Base-by-base conservation (phyloP, 371 early-diverging fungal genomes). In the Mortierella polycephala region DNA sequence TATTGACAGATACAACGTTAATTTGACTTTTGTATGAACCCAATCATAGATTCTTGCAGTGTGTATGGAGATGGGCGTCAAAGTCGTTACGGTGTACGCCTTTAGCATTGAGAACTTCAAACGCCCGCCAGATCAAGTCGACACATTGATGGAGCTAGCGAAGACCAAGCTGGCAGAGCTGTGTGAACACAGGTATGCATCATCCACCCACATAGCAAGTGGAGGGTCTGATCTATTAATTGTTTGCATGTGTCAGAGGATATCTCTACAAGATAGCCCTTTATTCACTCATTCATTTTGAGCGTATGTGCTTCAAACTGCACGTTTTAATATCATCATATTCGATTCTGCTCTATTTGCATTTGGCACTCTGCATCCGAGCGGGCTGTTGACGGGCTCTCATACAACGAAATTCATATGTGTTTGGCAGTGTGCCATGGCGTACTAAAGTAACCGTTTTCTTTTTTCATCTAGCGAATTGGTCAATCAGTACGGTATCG, bases 31-130 rank as follows among this genome's bases (percentile, higher is more conserved):
- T 30, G 1, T 30, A 30, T 30, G 30, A 30, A 30, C 30, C 30
- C 1, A 30, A 30, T 30, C 51, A 11, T 62, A 96, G 93, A 92
- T 95, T 5, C 84, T 99, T 7, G 93, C 96, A 52, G 88, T 94
- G 75, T 96, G 96, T 67, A 88, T 96, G 83, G 83, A 91, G 21
- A 84, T 98, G 42, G 96, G 97, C 5, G 83, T 99, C 49, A 85
- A 90, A 71, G 91, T 90, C 11, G 96, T 99, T 16, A 96, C 97
- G n/a, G 95, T 98, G 12, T 99, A 94, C 86, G 99, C 98, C 9
- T 99, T 99, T 84, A 94, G 95, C 73, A 94, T 98, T 51, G 99
- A 99, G 62, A 99, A 99, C 85, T 99, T 98, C 75, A 94, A 92
- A 72, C 89, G 99, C 55, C 88, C 95, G 40, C 77, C 89, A 46